These are phyloP conservation scores for Phytophthora agathidicida DNA, from an alignment of 352 stramenopile genomes.

Conservation along the genomic window DNA sequence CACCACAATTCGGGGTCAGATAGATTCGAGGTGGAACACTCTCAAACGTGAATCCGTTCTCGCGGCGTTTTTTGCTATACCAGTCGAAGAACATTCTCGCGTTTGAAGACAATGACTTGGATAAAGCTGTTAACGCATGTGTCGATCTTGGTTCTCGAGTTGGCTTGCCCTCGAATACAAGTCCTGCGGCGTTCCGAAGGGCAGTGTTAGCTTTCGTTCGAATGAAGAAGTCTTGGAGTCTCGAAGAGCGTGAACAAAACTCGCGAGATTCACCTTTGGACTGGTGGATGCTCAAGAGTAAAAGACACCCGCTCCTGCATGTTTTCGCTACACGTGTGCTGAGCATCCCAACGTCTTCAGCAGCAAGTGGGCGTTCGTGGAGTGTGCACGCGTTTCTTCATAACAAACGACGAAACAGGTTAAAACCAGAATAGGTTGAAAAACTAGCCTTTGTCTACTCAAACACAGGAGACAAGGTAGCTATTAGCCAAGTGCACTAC, in stretches of 20 bases:
- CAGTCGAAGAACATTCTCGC: neutral
- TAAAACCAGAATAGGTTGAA: conserved; percentile 5
- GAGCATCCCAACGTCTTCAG: conserved; percentile 14
- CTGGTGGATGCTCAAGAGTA: conserved; percentile 12
- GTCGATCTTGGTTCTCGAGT: neutral
- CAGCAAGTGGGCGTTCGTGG: conserved; percentile 22
- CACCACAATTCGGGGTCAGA: neutral
- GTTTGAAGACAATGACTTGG: neutral
- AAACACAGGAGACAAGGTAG: neutral
- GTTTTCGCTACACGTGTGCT: conserved; percentile 3
- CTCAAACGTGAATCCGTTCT: neutral
- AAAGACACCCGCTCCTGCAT: neutral
- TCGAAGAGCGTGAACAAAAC: neutral
- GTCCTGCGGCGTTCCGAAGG: conserved; percentile 2
- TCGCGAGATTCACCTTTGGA: conserved; percentile 3
- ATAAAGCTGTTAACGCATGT: neutral
- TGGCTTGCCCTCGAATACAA: neutral
- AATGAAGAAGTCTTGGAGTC: no score
- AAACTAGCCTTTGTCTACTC: conserved; percentile 26
- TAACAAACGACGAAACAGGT: conserved; percentile 9
- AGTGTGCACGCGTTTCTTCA: conserved; percentile 22
- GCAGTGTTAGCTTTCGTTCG: no score
- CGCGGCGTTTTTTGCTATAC: neutral
- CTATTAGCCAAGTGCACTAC: neutral
- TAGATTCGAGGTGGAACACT: neutral